Evolutionary conservation across 2,329 filamentous ascomycete genomes (phyloP), one percentile per base, ranked within the genome.

Genomic region (Didymella arachidicola): DNA sequence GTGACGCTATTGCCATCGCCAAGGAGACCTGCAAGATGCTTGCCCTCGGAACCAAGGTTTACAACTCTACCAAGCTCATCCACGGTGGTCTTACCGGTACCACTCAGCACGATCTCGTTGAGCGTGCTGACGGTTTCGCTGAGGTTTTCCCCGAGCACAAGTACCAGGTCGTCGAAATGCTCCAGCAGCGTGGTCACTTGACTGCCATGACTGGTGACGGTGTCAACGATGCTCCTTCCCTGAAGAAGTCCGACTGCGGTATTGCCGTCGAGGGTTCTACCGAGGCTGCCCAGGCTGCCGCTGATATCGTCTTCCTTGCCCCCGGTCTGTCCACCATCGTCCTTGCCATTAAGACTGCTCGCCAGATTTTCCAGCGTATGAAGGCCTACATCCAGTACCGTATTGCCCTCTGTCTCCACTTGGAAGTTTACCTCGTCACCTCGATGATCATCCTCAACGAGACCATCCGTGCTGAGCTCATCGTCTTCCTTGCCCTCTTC

Each of bases 21-120:
- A 91, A 91, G 82, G 89, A 92, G 80, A 92, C 89, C 67, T 92
- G 89, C 85, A 90, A 91, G 82, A 91, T 91, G 87, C 83, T 92
- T 76, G 88, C 89, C 66, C 86, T 92, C 59, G 88, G 88, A 69
- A 91, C 89, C 76, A 91, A 91, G 83, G 89, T 92, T 66, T 92
- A 92, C 83, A 90, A 91, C 82, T 91, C 89, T 60, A 87, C 89
- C 74, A 89, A 88, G 80, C 85, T 92, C 66, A 90, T 91, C 69
- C 87, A 90, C 79, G 88, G 89, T 79, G 89, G 89, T 82, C 84
- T 92, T 61, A 84, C 87, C 59, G 89, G 89, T 68, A 86, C 87
- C 64, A 88, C 88, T 60, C 87, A 91, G 79, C 87, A 91, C 80
- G 89, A 92, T 74, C 86, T 92, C 30, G 88, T 91, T 62, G 89